These are phyloP conservation scores for Sphenostylis stenocarpa DNA, from an alignment of 306 rosid species.

Conservation along the genomic window DNA sequence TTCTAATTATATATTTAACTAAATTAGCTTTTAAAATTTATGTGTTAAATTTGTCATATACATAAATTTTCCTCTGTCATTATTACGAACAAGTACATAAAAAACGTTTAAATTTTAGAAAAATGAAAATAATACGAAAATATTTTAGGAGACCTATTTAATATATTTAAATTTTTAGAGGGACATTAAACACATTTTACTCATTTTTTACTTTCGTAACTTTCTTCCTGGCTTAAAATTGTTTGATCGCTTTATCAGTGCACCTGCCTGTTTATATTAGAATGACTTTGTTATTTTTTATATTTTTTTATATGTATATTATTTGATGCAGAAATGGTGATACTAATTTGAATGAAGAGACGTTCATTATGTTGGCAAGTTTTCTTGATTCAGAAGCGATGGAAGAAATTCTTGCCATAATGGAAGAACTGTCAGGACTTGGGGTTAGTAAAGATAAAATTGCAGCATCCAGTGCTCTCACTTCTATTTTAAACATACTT, in stretches of 20 bases:
- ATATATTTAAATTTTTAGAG: no score
- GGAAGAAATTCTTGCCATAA: conserved; percentile 62
- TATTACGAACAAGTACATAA: no score
- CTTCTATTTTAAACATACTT: conserved; percentile 50
- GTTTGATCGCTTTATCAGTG: conserved; percentile 24
- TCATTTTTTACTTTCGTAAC: no score
- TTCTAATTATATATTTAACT: no score
- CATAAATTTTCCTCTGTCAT: no score
- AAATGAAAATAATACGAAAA: no score
- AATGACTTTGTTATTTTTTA: background rate
- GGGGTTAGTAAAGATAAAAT: conserved; percentile 41
- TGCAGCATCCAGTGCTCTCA: conserved; percentile 54
- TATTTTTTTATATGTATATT: background rate
- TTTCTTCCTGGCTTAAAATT: background rate
- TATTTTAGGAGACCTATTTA: no score
- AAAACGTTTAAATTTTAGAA: no score
- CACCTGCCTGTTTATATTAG: conserved; percentile 5
- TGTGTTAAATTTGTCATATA: no score
- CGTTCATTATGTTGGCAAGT: conserved; percentile 47
- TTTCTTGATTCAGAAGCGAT: conserved; percentile 61
- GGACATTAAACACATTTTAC: no score
- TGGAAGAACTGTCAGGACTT: conserved; percentile 68
- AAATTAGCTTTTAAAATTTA: no score
- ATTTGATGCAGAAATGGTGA: conserved; percentile 53
- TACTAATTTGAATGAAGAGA: conserved; percentile 47